Conservation (phyloP, 129 eudicot genomes). For the Pittosporum tobira region DNA sequence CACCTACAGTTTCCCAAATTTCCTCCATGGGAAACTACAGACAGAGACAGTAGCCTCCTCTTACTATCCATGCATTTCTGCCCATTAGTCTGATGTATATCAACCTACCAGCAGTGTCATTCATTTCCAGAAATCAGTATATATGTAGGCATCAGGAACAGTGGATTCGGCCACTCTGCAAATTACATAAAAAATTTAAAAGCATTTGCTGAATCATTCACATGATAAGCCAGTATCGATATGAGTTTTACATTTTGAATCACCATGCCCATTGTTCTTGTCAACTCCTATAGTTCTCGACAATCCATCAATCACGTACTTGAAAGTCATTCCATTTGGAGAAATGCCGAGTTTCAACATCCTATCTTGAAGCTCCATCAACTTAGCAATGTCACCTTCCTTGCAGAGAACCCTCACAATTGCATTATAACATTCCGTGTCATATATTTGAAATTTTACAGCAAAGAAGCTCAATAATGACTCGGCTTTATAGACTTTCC, state of each 20-base stretch:
- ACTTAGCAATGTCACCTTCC: conserved; percentile 37
- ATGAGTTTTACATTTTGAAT: conserved; percentile 4
- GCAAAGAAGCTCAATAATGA: conserved; percentile 42
- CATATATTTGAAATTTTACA: conserved; percentile 37
- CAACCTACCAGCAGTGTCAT: neutral
- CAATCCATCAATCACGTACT: conserved; percentile 53
- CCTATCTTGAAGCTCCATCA: conserved; percentile 54
- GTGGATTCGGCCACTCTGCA: neutral
- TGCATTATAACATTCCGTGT: conserved; percentile 52
- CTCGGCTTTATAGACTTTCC: conserved; percentile 42
- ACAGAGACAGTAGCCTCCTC: too few species aligned
- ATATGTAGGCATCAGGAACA: neutral
- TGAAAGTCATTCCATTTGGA: conserved; percentile 56
- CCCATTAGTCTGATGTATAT: neutral
- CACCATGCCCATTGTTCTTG: neutral
- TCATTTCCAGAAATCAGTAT: neutral
- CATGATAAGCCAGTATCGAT: neutral
- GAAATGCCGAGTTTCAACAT: conserved; percentile 53
- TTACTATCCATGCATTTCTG: neutral
- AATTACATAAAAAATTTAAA: neutral
- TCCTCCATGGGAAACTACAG: too few species aligned
- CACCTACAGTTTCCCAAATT: too few species aligned
- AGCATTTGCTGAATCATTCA: neutral
- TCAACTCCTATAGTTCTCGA: conserved; percentile 20
- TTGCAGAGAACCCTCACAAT: conserved; percentile 39